phyloP scores from a whole-genome alignment of 78 protist species.

The Chrysochromulina tobinii region DNA sequence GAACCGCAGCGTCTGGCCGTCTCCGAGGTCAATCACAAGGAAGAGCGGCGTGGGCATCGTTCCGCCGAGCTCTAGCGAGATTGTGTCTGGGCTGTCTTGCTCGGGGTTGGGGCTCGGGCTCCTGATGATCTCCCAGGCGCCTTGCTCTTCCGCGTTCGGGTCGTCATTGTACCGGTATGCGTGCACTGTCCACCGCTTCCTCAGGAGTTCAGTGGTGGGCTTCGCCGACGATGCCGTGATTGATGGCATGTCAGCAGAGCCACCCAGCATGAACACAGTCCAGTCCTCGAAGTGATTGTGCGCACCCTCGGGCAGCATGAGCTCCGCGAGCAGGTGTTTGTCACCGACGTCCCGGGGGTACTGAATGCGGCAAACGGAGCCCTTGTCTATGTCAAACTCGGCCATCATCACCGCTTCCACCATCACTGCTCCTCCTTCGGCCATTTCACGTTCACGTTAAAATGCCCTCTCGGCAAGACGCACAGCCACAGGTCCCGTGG shows the following conservation, averaged over 20 bases:
- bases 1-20: not conserved
- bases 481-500: too few species aligned
- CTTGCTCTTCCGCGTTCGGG: too few species aligned
- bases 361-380: conserved; percentile 58
- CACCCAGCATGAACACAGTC: conserved; percentile 55
- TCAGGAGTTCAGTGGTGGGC: too few species aligned
- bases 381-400: conserved; percentile 81
- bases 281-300: conserved; percentile 82
- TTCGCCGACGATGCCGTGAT: too few species aligned
- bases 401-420: conserved; percentile 23
- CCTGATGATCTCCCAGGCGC: not conserved
- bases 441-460: too few species aligned
- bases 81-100: not conserved
- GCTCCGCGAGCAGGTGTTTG: conserved; percentile 67
- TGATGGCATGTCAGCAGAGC: too few species aligned
- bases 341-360: conserved; percentile 55
- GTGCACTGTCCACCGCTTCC: too few species aligned
- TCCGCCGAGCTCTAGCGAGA: not conserved
- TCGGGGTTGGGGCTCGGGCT: not conserved
- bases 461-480: too few species aligned
- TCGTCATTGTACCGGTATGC: too few species aligned
- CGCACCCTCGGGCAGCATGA: conserved; percentile 87
- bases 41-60: not conserved
- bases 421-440: too few species aligned
- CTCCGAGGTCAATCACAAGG: not conserved